phyloP scores from a whole-genome alignment of 345 rosid species.

The Populus ilicifolia region DNA sequence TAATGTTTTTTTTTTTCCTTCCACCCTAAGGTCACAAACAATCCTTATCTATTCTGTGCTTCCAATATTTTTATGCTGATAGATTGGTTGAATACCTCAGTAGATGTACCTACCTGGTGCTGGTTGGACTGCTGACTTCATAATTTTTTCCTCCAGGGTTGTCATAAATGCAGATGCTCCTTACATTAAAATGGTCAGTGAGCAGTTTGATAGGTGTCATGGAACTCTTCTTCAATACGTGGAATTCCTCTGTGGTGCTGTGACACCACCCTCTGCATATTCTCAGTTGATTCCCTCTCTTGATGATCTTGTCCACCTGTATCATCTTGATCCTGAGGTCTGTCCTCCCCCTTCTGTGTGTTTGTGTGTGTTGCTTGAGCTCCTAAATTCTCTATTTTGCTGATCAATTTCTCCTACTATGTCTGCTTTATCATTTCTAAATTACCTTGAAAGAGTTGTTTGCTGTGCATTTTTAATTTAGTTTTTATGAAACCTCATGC shows the following conservation, averaged over 20 bases:
- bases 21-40: too few relatives aligned
- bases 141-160: conserved; percentile 55
- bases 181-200: conserved; percentile 97
- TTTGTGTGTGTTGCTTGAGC: not conserved
- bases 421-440: not conserved
- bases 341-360: conserved; percentile 20
- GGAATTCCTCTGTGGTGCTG: conserved; percentile 83
- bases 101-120: not conserved
- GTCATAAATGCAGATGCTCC: conserved; percentile 91
- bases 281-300: conserved; percentile 83
- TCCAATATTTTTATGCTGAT: not conserved
- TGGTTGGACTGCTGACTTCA: not conserved
- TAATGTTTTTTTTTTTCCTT: too few relatives aligned
- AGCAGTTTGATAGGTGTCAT: conserved; percentile 97
- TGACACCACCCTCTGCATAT: conserved; percentile 71
- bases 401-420: not conserved
- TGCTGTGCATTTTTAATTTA: not conserved
- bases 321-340: conserved; percentile 98
- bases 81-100: not conserved
- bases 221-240: conserved; percentile 98
- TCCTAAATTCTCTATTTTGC: not conserved
- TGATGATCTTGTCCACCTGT: conserved; percentile 73
- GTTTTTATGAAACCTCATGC: not conserved
- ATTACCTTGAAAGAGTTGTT: not conserved
- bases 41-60: too few relatives aligned